Percentiles rank a stretch among this genome's conserved stretches.
phyloP scores from a whole-genome alignment of 1,284 basidiomycete species.

The Pseudozyma pruni region DNA sequence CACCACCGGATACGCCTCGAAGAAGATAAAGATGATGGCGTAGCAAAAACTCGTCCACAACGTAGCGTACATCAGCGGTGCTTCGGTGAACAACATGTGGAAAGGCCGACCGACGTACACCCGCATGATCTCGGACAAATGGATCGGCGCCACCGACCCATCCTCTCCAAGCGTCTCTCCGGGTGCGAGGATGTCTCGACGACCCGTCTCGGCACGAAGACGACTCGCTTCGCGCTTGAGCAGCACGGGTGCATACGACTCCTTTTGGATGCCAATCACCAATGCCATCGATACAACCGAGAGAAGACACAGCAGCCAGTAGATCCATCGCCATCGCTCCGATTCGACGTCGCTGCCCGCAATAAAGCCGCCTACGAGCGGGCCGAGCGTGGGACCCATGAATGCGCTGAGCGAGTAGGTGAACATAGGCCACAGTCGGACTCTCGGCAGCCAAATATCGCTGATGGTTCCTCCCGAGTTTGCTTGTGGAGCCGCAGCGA shows the following conservation, averaged over 20 bases:
- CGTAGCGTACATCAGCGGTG: constrained; percentile 44
- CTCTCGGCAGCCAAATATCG: constrained; percentile 34
- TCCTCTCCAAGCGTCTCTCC: constrained; percentile 16
- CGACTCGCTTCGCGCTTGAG: constrained; percentile 29
- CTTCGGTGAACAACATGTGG: constrained; percentile 42
- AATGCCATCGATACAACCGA: constrained; percentile 26
- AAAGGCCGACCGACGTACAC: constrained; percentile 42
- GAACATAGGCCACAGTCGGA: constrained; percentile 48
- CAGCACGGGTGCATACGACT: constrained; percentile 48
- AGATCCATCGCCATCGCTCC: constrained; percentile 47
- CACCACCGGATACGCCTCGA: constrained; percentile 48
- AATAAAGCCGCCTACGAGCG: constrained; percentile 32
- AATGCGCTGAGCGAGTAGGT: constrained; percentile 47
- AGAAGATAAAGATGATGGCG: constrained; percentile 49
- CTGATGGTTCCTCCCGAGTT: constrained; percentile 41
- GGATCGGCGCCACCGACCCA: constrained; percentile 16
- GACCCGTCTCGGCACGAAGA: constrained; percentile 12
- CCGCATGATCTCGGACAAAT: constrained; percentile 25
- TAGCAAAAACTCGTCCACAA: constrained; percentile 47
- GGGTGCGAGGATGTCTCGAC: constrained; percentile 22
- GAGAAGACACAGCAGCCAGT: constrained; percentile 37
- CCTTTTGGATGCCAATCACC: constrained; percentile 24
- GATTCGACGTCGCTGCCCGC: constrained; percentile 12
- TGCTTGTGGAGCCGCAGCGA: constrained; percentile 43
- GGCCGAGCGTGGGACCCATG: constrained; percentile 39